These are phyloP conservation scores for Leishmania major DNA, from an alignment of 208 protist genomes.

Conservation along the genomic window DNA sequence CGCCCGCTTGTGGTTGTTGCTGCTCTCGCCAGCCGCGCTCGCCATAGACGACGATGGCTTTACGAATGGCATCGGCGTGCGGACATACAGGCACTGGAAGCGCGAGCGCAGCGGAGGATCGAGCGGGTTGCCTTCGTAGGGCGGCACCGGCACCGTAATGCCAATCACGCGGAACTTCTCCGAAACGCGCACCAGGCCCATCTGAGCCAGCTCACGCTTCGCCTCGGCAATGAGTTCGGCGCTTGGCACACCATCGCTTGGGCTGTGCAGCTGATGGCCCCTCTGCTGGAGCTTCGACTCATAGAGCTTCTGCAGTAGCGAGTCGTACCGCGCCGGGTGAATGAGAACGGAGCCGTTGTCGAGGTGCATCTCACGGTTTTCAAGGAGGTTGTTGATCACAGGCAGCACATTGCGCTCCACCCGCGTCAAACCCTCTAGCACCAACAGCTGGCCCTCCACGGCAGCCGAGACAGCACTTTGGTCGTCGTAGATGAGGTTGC, in stretches of 20 bases:
- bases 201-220: conserved; percentile 54
- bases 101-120: conserved; percentile 86
- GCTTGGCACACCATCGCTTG: not conserved
- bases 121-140: conserved; percentile 84
- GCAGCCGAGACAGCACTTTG: conserved; percentile 94
- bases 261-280: not conserved
- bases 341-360: conserved; percentile 94
- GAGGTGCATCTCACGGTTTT: conserved; percentile 96
- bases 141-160: conserved; percentile 92
- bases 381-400: conserved; percentile 95
- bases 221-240: conserved; percentile 34
- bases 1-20: conserved; percentile 7
- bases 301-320: conserved; percentile 66
- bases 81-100: conserved; percentile 85
- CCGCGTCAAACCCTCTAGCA: conserved; percentile 95
- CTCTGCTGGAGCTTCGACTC: conserved; percentile 19
- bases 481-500: conserved; percentile 90
- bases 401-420: conserved; percentile 95
- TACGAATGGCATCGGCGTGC: conserved; percentile 44
- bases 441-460: conserved; percentile 87
- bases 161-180: conserved; percentile 95
- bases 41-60: conserved; percentile 19
- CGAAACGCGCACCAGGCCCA: conserved; percentile 88
- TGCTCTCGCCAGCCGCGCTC: not conserved
- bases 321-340: conserved; percentile 87